Evolutionary conservation across 2,329 filamentous ascomycete species (phyloP).

Genomic region (Neonectria sp.): DNA sequence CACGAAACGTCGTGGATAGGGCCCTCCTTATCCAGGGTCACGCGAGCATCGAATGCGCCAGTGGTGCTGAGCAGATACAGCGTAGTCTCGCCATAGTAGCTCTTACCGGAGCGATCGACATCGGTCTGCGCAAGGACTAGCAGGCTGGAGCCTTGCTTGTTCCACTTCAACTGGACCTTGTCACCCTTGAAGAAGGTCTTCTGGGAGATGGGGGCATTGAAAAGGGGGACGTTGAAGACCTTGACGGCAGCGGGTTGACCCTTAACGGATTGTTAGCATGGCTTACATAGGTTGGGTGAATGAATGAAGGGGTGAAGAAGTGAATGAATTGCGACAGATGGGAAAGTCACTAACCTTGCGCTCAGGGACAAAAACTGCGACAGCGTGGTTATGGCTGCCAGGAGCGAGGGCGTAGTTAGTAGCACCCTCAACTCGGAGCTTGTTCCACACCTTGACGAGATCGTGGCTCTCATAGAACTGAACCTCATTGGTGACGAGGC

Average conservation of each 20-base stretch:
- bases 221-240: conserved; percentile 93
- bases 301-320: background rate
- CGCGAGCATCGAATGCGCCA: conserved; percentile 91
- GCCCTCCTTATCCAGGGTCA: conserved; percentile 95
- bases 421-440: conserved; percentile 92
- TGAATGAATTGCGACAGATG: background rate
- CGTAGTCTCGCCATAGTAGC: conserved; percentile 98
- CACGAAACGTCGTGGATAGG: conserved; percentile 99
- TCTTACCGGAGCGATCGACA: conserved; percentile 98
- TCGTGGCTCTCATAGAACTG: conserved; percentile 96
- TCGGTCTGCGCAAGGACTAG: conserved; percentile 98
- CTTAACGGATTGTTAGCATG: conserved; percentile 60
- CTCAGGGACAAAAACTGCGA: conserved; percentile 96
- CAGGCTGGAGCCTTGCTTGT: conserved; percentile 89
- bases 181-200: conserved; percentile 99
- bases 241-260: conserved; percentile 95
- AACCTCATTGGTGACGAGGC: conserved; percentile 95
- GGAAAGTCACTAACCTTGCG: conserved; percentile 78
- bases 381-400: conserved; percentile 85
- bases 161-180: conserved; percentile 99
- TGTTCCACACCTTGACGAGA: conserved; percentile 92
- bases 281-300: background rate
- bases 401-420: conserved; percentile 91
- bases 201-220: conserved; percentile 86
- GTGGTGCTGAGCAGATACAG: conserved; percentile 95